Percentiles rank a stretch among this genome's conserved stretches.
Evolutionary conservation across 179 eudicot genomes (phyloP).

Genomic region (Nepenthes alata): DNA sequence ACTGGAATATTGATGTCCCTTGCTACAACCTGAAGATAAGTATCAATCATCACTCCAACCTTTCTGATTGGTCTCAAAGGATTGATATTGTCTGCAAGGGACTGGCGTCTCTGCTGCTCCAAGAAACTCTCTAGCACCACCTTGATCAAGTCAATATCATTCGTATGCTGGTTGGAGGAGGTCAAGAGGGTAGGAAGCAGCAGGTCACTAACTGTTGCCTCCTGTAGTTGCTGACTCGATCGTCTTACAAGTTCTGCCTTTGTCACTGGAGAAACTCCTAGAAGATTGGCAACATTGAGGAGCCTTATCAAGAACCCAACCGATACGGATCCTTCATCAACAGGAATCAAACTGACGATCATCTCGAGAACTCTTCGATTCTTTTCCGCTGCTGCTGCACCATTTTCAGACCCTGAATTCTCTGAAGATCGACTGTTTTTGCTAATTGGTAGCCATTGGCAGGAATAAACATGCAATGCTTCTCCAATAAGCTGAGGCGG

Average conservation of each 20-base stretch:
- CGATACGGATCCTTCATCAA: conserved; percentile 35
- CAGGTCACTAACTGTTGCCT: conserved; percentile 31
- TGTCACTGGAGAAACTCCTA: conserved; percentile 23
- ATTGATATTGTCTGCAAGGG: conserved; percentile 3
- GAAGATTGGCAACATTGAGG: conserved; percentile 16
- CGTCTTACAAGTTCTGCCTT: conserved; percentile 34
- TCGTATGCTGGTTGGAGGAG: conserved; percentile 1
- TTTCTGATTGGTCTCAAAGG: conserved; percentile 15
- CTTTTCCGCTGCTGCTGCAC: conserved; percentile 9
- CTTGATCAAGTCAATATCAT: conserved; percentile 29
- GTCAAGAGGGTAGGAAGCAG: conserved; percentile 13
- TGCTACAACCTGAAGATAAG: conserved; percentile 35
- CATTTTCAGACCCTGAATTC: conserved; percentile 15
- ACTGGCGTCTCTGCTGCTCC: conserved; percentile 24
- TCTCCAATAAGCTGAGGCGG: conserved; percentile 49
- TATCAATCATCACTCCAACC: conserved; percentile 34
- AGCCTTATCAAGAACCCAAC: conserved; percentile 41
- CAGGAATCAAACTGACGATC: conserved; percentile 33
- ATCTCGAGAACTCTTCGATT: conserved; percentile 28
- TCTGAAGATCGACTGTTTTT: conserved; percentile 15
- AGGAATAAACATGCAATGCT: conserved; percentile 46
- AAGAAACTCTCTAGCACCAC: conserved; percentile 35
- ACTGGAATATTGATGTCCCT: conserved; percentile 22
- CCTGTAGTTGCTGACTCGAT: conserved; percentile 30
- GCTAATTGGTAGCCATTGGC: conserved; percentile 30